Evolutionary conservation across 192 early-diverging fungal species (phyloP), one percentile per base, ranked within the genome.

Genomic region (Haplosporangium gracile): DNA sequence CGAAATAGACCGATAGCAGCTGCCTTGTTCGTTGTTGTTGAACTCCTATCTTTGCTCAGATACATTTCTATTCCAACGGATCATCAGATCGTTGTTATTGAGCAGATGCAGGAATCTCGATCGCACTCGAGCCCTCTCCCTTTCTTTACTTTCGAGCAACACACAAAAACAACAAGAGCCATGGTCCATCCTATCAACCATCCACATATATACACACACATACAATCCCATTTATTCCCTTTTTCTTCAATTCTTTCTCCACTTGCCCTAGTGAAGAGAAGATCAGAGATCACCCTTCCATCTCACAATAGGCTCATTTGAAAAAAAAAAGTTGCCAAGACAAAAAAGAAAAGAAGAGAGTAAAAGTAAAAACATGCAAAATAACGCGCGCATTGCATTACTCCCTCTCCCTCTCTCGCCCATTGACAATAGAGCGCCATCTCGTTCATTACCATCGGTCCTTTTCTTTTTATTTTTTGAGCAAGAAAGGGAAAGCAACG

Each of bases 321-420:
- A 47, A 15, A 15, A 18, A 20, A 38, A 18, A 42, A 32, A n/a
- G 13, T 24, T 40, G 40, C 26, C 15, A 45, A 2, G 18, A 20
- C 69, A 70, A 70, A 68, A 68, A 68, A 29, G 29, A 36, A 70
- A 15, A 38, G 68, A 6, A 69, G 26, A 68, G 34, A 68, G 65
- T 32, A 16, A 69, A 29, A 5, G 34, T 16, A 7, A 70, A 20
- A 32, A 70, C 18, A 34, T 2, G 40, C n/a, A 70, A 38, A 70
- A 38, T 40, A 70, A 42, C 69, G 38, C 69, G 24, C 20, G 40
- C 69, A 70, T 40, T n/a, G 69, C 69, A 70, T 42, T 42, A 34
- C 3, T 65, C 60, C 49, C 20, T 51, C 49, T 43, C 42, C 42
- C 6, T 43, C 42, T 43, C 36, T 45, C 43, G 15, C 49, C 49